phyloP scores from a whole-genome alignment of 257 asterid species.

The Fraxinus cuspidata region DNA sequence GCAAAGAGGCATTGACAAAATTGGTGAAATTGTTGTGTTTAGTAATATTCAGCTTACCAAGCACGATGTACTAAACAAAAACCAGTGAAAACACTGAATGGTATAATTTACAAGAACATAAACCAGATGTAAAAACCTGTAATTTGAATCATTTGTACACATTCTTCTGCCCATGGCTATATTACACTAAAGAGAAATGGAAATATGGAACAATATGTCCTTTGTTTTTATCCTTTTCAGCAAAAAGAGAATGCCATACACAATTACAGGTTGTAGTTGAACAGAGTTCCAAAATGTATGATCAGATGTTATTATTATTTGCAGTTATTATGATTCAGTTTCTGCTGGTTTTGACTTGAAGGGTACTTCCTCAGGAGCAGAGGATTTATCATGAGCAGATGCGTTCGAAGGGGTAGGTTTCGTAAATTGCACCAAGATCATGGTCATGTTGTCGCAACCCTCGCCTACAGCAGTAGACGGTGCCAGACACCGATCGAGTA shows the following conservation, averaged over 20 bases:
- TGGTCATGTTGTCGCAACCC: slow-evolving; percentile 76
- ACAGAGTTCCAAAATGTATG: neutral
- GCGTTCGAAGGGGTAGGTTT: slow-evolving; percentile 28
- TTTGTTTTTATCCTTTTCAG: neutral
- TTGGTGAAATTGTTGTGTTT: neutral
- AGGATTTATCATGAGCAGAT: slow-evolving; percentile 26
- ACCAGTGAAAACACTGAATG: neutral
- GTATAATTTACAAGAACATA: neutral
- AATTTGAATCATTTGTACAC: neutral
- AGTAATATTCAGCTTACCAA: neutral
- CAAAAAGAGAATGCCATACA: neutral
- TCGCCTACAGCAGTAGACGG: slow-evolving; percentile 68
- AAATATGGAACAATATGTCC: neutral
- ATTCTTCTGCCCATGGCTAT: neutral
- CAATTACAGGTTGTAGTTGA: neutral
- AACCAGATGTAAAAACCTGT: neutral
- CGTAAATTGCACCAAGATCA: slow-evolving; percentile 61
- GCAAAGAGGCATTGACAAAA: neutral
- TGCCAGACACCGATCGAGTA: slow-evolving; percentile 59
- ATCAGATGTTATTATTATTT: neutral
- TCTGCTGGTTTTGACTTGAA: slow-evolving; percentile 4
- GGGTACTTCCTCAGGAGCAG: slow-evolving; percentile 16
- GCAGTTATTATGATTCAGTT: slow-evolving; percentile 4
- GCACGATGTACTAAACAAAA: neutral
- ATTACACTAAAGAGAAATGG: neutral